phyloP scores from a whole-genome alignment of 2,329 filamentous ascomycete species.

The Colletotrichum tabaci region DNA sequence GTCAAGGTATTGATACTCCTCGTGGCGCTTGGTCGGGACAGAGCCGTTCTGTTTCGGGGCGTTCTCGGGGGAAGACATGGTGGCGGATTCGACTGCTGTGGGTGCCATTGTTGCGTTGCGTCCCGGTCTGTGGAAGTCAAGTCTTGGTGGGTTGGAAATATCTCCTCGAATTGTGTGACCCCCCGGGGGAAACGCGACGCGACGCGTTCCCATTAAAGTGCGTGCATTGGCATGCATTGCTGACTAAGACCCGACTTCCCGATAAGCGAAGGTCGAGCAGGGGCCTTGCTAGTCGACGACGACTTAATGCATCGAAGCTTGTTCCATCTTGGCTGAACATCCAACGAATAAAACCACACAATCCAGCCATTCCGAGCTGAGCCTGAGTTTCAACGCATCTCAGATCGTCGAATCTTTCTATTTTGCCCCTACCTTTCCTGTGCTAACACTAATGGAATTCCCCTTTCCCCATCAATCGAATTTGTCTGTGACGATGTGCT shows the following conservation, averaged over 20 bases:
- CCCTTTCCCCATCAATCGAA: not conserved
- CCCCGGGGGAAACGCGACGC: conserved; percentile 23
- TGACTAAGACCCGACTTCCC: conserved; percentile 15
- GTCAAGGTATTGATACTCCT: conserved; percentile 95
- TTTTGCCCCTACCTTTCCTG: conserved; percentile 10
- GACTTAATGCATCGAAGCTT: conserved; percentile 30
- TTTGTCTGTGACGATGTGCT: not conserved
- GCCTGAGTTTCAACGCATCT: conserved; percentile 34
- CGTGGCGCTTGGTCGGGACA: conserved; percentile 65
- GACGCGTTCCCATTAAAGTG: conserved; percentile 38
- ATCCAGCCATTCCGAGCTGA: conserved; percentile 27
- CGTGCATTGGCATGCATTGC: conserved; percentile 15
- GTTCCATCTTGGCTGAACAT: conserved; percentile 31
- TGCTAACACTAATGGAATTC: conserved; percentile 8
- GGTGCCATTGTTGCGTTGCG: conserved; percentile 24
- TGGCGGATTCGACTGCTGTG: conserved; percentile 24
- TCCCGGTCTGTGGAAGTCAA: not conserved
- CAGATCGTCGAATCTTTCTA: conserved; percentile 25
- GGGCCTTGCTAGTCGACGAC: conserved; percentile 23
- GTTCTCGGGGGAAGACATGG: conserved; percentile 24
- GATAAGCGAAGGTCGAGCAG: conserved; percentile 26
- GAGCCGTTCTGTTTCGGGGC: conserved; percentile 28
- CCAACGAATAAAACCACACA: conserved; percentile 19
- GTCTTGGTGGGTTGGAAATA: not conserved
- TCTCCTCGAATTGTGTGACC: not conserved